These are phyloP conservation scores for Leccinum aurantiacum DNA, from an alignment of 768 basidiomycete species.

Conservation along the genomic window DNA sequence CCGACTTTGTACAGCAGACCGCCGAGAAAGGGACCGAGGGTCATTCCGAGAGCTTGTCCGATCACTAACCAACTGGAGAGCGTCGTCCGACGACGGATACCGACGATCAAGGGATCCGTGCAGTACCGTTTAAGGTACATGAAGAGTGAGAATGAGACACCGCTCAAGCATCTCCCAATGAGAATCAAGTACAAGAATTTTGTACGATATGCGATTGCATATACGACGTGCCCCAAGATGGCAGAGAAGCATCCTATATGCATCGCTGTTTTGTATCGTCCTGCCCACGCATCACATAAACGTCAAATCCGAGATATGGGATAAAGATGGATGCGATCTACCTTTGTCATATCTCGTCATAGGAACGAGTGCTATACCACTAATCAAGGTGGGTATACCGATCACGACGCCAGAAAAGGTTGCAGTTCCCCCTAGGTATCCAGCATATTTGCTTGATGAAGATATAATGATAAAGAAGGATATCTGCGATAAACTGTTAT, in stretches of 20 bases:
- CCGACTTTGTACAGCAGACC: slow-evolving; percentile 55
- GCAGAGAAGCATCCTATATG: slow-evolving; percentile 53
- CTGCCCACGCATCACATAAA: slow-evolving; percentile 33
- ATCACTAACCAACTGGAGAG: slow-evolving; percentile 54
- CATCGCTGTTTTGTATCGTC: slow-evolving; percentile 56
- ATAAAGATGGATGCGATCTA: slow-evolving; percentile 19
- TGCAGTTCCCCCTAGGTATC: slow-evolving; percentile 62
- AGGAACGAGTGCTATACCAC: slow-evolving; percentile 57
- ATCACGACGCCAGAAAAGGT: slow-evolving; percentile 68
- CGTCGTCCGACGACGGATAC: slow-evolving; percentile 39
- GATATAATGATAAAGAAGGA: slow-evolving; percentile 72
- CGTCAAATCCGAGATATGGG: not conserved
- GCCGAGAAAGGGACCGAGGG: not conserved
- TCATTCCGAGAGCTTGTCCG: slow-evolving; percentile 40
- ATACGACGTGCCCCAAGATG: slow-evolving; percentile 54
- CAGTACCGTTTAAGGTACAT: slow-evolving; percentile 73
- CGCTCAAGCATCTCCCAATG: slow-evolving; percentile 62
- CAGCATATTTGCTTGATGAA: slow-evolving; percentile 62
- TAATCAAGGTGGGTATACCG: slow-evolving; percentile 65
- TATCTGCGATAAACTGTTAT: slow-evolving; percentile 34
- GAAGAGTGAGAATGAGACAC: slow-evolving; percentile 59
- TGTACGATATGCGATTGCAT: slow-evolving; percentile 59
- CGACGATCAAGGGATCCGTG: slow-evolving; percentile 60
- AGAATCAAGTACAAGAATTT: slow-evolving; percentile 69
- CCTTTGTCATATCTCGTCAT: slow-evolving; percentile 58